A percentile compares a stretch with the other conserved stretches of the same genome.
These are phyloP conservation scores for Phlebopus sp. DNA, from an alignment of 1,284 basidiomycete genomes.

Conservation along the genomic window DNA sequence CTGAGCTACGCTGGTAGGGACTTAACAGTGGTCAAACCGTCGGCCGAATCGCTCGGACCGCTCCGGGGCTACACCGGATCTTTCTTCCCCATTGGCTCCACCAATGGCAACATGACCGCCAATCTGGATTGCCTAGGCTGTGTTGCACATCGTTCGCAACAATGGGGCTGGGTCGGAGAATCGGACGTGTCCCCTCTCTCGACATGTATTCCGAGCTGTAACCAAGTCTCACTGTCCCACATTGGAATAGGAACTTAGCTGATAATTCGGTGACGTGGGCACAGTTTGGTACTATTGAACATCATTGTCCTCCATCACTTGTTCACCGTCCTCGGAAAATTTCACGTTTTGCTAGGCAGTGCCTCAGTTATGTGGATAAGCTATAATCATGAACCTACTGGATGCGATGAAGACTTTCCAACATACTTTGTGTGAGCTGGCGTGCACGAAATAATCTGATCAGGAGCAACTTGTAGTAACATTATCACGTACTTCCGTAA, in stretches of 20 bases:
- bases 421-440: slow-evolving; percentile 88
- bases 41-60: too few species aligned
- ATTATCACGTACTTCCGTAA: slow-evolving; percentile 65
- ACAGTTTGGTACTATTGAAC: slow-evolving; percentile 20
- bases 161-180: too few species aligned
- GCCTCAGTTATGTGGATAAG: slow-evolving; percentile 1
- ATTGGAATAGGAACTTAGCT: neutral
- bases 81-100: too few species aligned
- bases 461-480: slow-evolving; percentile 1
- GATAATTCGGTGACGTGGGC: neutral
- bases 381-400: slow-evolving; percentile 40
- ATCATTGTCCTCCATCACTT: slow-evolving; percentile 65
- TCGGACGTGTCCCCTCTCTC: too few species aligned
- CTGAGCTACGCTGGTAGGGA: too few species aligned
- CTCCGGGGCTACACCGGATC: too few species aligned
- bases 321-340: slow-evolving; percentile 77
- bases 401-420: slow-evolving; percentile 67
- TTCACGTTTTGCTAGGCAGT: slow-evolving; percentile 66
- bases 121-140: too few species aligned
- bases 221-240: too few species aligned
- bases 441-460: slow-evolving; percentile 8
- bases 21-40: too few species aligned
- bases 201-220: too few species aligned
- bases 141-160: too few species aligned
- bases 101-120: too few species aligned